phyloP scores from a whole-genome alignment of 352 stramenopile species.

The Phytophthora pluvialis region DNA sequence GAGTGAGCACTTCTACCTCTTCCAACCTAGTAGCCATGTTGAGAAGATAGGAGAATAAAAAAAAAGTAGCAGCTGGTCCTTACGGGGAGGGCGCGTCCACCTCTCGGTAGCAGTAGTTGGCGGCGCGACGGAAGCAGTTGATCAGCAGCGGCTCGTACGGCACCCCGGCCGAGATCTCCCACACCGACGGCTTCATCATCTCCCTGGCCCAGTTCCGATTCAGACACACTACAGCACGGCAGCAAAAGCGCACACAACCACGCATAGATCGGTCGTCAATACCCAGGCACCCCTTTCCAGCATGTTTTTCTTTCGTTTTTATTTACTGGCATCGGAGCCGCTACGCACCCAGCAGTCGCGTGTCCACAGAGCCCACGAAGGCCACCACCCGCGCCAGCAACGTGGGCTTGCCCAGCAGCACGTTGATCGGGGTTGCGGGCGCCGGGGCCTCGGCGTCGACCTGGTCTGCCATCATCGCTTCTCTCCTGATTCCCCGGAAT shows the following conservation, averaged over 20 bases:
- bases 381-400: slow-evolving; percentile 69
- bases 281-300: background rate
- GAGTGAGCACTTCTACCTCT: slow-evolving; percentile 14
- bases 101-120: slow-evolving; percentile 89
- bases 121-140: slow-evolving; percentile 84
- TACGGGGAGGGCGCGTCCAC: slow-evolving; percentile 88
- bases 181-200: slow-evolving; percentile 83
- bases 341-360: slow-evolving; percentile 53
- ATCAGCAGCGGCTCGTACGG: slow-evolving; percentile 77
- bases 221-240: slow-evolving; percentile 59
- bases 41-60: background rate
- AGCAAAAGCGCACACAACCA: slow-evolving; percentile 3
- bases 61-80: slow-evolving; percentile 17
- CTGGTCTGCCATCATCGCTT: slow-evolving; percentile 38
- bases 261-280: slow-evolving; percentile 21
- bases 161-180: slow-evolving; percentile 83
- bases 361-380: slow-evolving; percentile 70
- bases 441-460: slow-evolving; percentile 24
- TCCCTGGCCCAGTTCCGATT: slow-evolving; percentile 79
- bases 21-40: background rate
- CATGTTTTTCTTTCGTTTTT: slow-evolving; percentile 14
- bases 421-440: slow-evolving; percentile 34
- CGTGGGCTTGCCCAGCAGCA: slow-evolving; percentile 56
- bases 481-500: slow-evolving; percentile 41
- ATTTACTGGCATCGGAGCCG: background rate